These are phyloP conservation scores for Mycena floridula DNA, from an alignment of 768 basidiomycete species.

Conservation along the genomic window DNA sequence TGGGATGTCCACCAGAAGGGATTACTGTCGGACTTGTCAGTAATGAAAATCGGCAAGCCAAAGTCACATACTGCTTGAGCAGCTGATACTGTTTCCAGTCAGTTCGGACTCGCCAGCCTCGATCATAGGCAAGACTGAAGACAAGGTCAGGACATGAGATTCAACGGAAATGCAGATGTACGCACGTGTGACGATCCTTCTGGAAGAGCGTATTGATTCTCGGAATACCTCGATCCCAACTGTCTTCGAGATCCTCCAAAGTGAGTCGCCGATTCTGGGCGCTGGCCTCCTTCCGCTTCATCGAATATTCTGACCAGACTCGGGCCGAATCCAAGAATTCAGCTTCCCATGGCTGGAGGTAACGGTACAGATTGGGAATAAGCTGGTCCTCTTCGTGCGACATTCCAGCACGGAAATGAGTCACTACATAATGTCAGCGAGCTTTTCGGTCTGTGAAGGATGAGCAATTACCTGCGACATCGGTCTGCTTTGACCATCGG, in stretches of 20 bases:
- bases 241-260: conserved; percentile 95
- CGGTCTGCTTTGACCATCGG: conserved; percentile 97
- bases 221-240: conserved; percentile 98
- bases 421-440: conserved; percentile 43
- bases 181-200: conserved; percentile 90
- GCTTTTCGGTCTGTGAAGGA: no score
- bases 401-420: conserved; percentile 99
- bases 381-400: conserved; percentile 91
- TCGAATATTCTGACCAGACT: conserved; percentile 98
- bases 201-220: conserved; percentile 99
- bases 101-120: conserved; percentile 96
- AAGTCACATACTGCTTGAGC: conserved; percentile 68
- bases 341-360: conserved; percentile 95
- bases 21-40: conserved; percentile 45
- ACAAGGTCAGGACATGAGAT: conserved; percentile 4
- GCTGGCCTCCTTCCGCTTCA: conserved; percentile 99
- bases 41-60: conserved; percentile 1
- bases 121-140: conserved; percentile 86
- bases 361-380: conserved; percentile 96
- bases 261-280: conserved; percentile 96
- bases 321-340: conserved; percentile 98
- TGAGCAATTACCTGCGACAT: conserved; percentile 68
- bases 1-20: conserved; percentile 99
- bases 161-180: conserved; percentile 6
- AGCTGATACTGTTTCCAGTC: conserved; percentile 98